Evolutionary conservation across 805 yeast species (phyloP).

Genomic region (Candida fluviatilis): DNA sequence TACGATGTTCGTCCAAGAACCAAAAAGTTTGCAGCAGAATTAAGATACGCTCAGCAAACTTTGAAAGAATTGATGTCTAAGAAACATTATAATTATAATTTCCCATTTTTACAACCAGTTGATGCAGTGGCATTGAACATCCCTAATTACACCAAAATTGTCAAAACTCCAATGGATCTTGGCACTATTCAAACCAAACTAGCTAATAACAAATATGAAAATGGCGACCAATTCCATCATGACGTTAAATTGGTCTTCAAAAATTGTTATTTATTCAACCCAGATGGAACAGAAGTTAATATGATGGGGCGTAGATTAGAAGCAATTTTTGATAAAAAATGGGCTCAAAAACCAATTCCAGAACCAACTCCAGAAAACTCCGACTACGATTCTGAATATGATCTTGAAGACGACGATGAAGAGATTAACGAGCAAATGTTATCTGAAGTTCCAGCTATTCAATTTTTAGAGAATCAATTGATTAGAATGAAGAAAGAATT

Average conservation of each 20-base stretch:
- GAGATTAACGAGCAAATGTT: conserved; percentile 51
- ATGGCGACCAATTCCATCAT: conserved; percentile 79
- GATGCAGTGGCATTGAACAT: conserved; percentile 92
- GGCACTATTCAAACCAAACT: conserved; percentile 78
- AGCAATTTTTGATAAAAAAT: conserved; percentile 76
- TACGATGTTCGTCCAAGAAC: conserved; percentile 87
- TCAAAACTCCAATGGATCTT: conserved; percentile 93
- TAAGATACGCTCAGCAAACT: conserved; percentile 78
- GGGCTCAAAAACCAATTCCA: conserved; percentile 64
- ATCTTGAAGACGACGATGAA: conserved; percentile 50
- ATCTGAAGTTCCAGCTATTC: conserved; percentile 84
- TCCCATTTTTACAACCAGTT: conserved; percentile 90
- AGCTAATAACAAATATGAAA: conserved; percentile 82
- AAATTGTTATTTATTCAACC: conserved; percentile 90
- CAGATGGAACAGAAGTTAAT: conserved; percentile 95
- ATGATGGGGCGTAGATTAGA: conserved; percentile 93
- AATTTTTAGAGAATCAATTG: conserved; percentile 81
- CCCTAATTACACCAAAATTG: conserved; percentile 82
- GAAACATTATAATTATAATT: conserved; percentile 79
- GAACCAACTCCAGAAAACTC: conserved; percentile 57
- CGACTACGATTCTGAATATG: conserved; percentile 23
- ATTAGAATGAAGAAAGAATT: conserved; percentile 82
- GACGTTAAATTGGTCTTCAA: conserved; percentile 81
- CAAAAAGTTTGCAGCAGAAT: conserved; percentile 86
- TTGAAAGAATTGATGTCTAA: conserved; percentile 79